Evolutionary conservation across 2,329 filamentous ascomycete species (phyloP).

Genomic region (Rhynchosporium graminicola): DNA sequence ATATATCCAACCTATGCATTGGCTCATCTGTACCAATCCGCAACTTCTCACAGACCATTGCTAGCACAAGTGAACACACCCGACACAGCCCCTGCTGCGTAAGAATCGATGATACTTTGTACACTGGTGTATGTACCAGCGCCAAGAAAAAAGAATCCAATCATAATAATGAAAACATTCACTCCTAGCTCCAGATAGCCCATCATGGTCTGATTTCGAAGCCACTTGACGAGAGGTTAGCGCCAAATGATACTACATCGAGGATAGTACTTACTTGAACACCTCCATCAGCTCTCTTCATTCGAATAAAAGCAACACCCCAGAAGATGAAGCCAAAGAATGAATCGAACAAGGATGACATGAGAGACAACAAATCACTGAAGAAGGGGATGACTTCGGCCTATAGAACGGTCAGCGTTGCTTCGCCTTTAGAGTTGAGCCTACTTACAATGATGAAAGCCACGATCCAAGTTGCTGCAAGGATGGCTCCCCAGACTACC

Average conservation of each 20-base stretch:
- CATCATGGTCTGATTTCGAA: slow-evolving; percentile 35
- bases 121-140: slow-evolving; percentile 81
- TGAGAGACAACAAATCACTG: slow-evolving; percentile 67
- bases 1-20: not conserved
- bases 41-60: slow-evolving; percentile 58
- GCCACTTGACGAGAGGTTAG: slow-evolving; percentile 24
- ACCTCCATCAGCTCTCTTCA: slow-evolving; percentile 66
- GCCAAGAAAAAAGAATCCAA: slow-evolving; percentile 79
- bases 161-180: slow-evolving; percentile 71
- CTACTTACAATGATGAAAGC: slow-evolving; percentile 74
- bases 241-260: too few relatives aligned
- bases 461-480: slow-evolving; percentile 76
- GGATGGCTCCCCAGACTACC: slow-evolving; percentile 73
- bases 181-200: slow-evolving; percentile 59
- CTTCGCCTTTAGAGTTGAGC: not conserved
- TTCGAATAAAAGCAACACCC: slow-evolving; percentile 77
- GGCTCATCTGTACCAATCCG: not conserved
- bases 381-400: slow-evolving; percentile 95
- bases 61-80: slow-evolving; percentile 73
- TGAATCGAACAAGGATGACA: slow-evolving; percentile 89
- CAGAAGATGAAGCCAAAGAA: slow-evolving; percentile 97
- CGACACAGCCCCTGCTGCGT: slow-evolving; percentile 62
- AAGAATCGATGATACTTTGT: slow-evolving; percentile 73
- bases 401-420: slow-evolving; percentile 5
- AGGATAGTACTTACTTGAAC: slow-evolving; percentile 37